These are phyloP conservation scores for Cryptococcus sp. DNA, from an alignment of 1,284 basidiomycete species.

Conservation along the genomic window DNA sequence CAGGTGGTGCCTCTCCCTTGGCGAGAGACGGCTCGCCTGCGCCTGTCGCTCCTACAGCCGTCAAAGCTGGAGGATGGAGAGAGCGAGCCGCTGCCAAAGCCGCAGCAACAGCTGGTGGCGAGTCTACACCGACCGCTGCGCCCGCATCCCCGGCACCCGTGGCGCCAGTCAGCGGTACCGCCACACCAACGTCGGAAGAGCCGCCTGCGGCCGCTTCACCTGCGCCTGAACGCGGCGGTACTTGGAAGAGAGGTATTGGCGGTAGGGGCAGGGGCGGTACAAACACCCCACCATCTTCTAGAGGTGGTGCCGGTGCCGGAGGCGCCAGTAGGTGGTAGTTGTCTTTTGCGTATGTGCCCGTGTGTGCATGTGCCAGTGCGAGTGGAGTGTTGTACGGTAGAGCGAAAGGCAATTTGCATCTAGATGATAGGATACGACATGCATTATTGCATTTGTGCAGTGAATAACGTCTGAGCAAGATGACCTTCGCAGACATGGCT, in stretches of 20 bases:
- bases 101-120: constrained; percentile 38
- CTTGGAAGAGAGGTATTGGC: constrained; percentile 11
- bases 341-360: not conserved
- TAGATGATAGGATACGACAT: no score
- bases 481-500: no score
- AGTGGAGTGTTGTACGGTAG: no score
- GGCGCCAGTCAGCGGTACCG: constrained; percentile 2
- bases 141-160: not conserved
- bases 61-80: constrained; percentile 41
- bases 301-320: constrained; percentile 10
- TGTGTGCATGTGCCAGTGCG: no score
- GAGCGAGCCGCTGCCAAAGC: constrained; percentile 56
- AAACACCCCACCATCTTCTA: constrained; percentile 10
- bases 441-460: no score
- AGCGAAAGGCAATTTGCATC: no score
- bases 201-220: constrained; percentile 12
- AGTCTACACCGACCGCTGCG: constrained; percentile 6
- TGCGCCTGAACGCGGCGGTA: constrained; percentile 4
- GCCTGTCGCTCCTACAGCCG: constrained; percentile 44
- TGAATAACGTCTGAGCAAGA: no score
- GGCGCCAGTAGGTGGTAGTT: constrained; percentile 12
- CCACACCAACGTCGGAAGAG: constrained; percentile 9
- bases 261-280: constrained; percentile 17
- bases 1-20: constrained; percentile 41
- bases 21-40: constrained; percentile 49